Conservation (phyloP, 1,284 basidiomycete species). For the Ustilago cynodontis region DNA sequence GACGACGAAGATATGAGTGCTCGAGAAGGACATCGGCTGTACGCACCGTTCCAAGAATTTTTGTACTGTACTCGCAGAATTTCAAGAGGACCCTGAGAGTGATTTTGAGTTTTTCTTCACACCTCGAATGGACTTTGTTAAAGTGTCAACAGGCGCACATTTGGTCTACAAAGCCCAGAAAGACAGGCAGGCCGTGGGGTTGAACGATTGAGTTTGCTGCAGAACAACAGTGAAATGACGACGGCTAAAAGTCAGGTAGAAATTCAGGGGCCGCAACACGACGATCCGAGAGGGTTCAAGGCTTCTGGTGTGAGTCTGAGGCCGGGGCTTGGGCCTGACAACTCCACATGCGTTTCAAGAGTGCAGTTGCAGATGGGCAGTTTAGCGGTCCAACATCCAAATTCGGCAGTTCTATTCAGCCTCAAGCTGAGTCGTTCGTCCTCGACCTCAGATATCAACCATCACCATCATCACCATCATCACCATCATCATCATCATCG, state of each 20-base stretch:
- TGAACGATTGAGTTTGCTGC: slow-evolving; percentile 7
- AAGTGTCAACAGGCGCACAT: not conserved
- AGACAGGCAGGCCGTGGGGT: not conserved
- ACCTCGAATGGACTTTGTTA: not conserved
- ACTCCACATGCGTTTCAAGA: slow-evolving; percentile 32
- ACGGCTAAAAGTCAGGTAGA: not conserved
- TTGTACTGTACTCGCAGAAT: not conserved
- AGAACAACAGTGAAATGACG: slow-evolving; percentile 23
- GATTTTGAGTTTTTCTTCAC: slow-evolving; percentile 1
- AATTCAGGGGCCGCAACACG: slow-evolving; percentile 10
- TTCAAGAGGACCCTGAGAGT: slow-evolving; percentile 10
- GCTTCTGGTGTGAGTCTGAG: not conserved
- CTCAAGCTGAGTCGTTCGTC: not conserved
- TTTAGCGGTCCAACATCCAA: slow-evolving; percentile 30
- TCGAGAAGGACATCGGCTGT: slow-evolving; percentile 2
- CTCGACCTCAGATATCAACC: not conserved
- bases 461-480: not conserved
- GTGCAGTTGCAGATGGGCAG: not conserved
- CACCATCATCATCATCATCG: not conserved
- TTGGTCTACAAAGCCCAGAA: no score
- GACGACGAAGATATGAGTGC: not conserved
- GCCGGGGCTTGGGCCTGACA: slow-evolving; percentile 5
- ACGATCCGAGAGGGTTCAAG: slow-evolving; percentile 13
- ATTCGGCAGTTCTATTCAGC: slow-evolving; percentile 17
- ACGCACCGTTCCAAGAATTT: slow-evolving; percentile 1